These are phyloP conservation scores for Kodamaea fungicola DNA, from an alignment of 1,139 yeast species.

Conservation along the genomic window DNA sequence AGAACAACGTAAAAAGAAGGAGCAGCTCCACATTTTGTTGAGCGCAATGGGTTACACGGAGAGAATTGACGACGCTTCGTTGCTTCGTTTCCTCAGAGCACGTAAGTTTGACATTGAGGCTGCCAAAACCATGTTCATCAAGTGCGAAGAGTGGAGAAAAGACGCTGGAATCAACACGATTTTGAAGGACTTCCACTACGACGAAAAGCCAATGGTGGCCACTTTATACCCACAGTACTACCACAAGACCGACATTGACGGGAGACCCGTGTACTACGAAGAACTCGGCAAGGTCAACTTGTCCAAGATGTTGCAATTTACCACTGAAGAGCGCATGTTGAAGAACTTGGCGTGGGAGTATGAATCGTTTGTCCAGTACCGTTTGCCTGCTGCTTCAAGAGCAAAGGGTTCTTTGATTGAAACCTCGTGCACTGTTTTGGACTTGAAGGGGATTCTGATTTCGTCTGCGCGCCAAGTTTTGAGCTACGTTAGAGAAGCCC, in stretches of 20 bases:
- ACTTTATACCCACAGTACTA: slow-evolving; percentile 92
- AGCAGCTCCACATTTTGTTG: slow-evolving; percentile 56
- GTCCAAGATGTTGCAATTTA: slow-evolving; percentile 86
- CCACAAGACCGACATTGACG: slow-evolving; percentile 95
- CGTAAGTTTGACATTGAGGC: slow-evolving; percentile 84
- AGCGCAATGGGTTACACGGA: slow-evolving; percentile 62
- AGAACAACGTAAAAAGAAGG: slow-evolving; percentile 60
- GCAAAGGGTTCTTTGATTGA: slow-evolving; percentile 74
- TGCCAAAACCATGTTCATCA: slow-evolving; percentile 78
- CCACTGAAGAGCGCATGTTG: slow-evolving; percentile 94
- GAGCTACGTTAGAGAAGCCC: slow-evolving; percentile 87
- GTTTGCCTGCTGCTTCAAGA: slow-evolving; percentile 95
- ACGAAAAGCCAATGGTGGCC: slow-evolving; percentile 87
- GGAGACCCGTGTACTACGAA: slow-evolving; percentile 93
- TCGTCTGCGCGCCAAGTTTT: slow-evolving; percentile 81
- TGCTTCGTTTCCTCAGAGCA: slow-evolving; percentile 89
- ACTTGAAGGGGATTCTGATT: slow-evolving; percentile 89
- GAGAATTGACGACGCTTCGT: slow-evolving; percentile 84
- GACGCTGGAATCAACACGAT: slow-evolving; percentile 86
- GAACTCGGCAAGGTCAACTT: slow-evolving; percentile 90
- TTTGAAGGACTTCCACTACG: slow-evolving; percentile 80
- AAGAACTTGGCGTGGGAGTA: slow-evolving; percentile 97
- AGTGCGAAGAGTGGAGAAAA: slow-evolving; percentile 90
- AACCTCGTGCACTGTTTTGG: slow-evolving; percentile 94
- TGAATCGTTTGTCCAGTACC: slow-evolving; percentile 77